Percentiles rank a stretch among this genome's conserved stretches.
These are phyloP conservation scores for Trichosporon asahii DNA, from an alignment of 1,284 basidiomycete species.

Conservation along the genomic window DNA sequence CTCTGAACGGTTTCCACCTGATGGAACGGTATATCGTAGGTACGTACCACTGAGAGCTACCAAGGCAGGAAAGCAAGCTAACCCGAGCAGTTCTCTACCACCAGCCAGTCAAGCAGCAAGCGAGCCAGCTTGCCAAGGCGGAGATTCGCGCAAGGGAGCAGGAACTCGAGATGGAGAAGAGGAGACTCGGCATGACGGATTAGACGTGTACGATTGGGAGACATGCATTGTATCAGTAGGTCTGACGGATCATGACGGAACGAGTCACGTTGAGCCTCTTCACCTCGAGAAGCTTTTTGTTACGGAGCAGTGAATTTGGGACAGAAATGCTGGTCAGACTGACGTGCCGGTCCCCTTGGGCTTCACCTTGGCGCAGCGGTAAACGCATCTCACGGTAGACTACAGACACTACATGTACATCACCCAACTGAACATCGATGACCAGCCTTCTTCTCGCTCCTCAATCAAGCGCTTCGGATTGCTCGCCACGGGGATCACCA, in stretches of 20 bases:
- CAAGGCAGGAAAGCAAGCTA: background rate
- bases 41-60: constrained; percentile 34
- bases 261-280: no score
- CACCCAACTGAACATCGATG: no score
- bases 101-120: constrained; percentile 92
- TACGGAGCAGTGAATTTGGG: no score
- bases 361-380: no score
- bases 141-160: constrained; percentile 89
- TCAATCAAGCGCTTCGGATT: no score
- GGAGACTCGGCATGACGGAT: constrained; percentile 56
- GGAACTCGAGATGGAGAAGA: constrained; percentile 82
- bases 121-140: constrained; percentile 77
- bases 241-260: no score
- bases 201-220: constrained; percentile 14
- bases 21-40: constrained; percentile 94
- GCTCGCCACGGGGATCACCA: background rate
- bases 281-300: no score
- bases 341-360: no score
- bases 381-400: background rate
- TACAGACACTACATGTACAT: background rate
- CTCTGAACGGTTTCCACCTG: constrained; percentile 95
- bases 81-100: constrained; percentile 77
- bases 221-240: constrained; percentile 17
- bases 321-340: background rate
- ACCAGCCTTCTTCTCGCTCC: no score